Conservation (phyloP, 1,284 basidiomycete species). For the Microbotryum violaceum region DNA sequence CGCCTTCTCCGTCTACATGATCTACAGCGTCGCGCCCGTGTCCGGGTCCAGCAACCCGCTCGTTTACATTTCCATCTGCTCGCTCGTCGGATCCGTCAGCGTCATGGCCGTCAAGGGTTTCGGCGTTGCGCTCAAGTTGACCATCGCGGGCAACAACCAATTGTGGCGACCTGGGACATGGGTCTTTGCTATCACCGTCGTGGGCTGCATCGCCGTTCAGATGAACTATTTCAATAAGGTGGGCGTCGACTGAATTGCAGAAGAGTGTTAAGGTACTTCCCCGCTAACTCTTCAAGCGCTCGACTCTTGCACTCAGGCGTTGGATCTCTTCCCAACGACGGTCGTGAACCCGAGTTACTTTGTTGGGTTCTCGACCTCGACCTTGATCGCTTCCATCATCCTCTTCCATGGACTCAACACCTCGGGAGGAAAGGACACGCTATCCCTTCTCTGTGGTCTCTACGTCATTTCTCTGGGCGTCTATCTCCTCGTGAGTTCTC, state of each 20-base stretch:
- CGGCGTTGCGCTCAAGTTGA: slow-evolving; percentile 92
- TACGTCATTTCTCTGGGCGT: slow-evolving; percentile 77
- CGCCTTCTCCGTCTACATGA: slow-evolving; percentile 76
- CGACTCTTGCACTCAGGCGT: slow-evolving; percentile 47
- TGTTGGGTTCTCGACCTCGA: slow-evolving; percentile 94
- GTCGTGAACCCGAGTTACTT: slow-evolving; percentile 95
- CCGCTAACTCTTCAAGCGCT: background rate
- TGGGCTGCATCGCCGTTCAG: slow-evolving; percentile 82
- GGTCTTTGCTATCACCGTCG: slow-evolving; percentile 78
- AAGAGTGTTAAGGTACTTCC: background rate
- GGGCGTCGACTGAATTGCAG: background rate
- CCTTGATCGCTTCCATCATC: slow-evolving; percentile 88
- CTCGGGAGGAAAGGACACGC: slow-evolving; percentile 65
- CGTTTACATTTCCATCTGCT: slow-evolving; percentile 92
- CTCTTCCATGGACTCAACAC: slow-evolving; percentile 97
- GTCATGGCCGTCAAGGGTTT: slow-evolving; percentile 96
- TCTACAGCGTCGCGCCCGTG: slow-evolving; percentile 75
- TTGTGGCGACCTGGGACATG: slow-evolving; percentile 92
- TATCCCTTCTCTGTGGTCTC: slow-evolving; percentile 81
- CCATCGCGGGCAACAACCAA: slow-evolving; percentile 89
- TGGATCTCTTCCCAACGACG: slow-evolving; percentile 91
- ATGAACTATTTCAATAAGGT: slow-evolving; percentile 90
- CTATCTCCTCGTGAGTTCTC: slow-evolving; percentile 27
- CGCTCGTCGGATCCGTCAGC: slow-evolving; percentile 74
- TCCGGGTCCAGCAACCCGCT: slow-evolving; percentile 82